Percentiles rank a stretch among this genome's conserved stretches.
These are phyloP conservation scores for Fusarium sp. DNA, from an alignment of 2,329 filamentous ascomycete species.

Conservation along the genomic window DNA sequence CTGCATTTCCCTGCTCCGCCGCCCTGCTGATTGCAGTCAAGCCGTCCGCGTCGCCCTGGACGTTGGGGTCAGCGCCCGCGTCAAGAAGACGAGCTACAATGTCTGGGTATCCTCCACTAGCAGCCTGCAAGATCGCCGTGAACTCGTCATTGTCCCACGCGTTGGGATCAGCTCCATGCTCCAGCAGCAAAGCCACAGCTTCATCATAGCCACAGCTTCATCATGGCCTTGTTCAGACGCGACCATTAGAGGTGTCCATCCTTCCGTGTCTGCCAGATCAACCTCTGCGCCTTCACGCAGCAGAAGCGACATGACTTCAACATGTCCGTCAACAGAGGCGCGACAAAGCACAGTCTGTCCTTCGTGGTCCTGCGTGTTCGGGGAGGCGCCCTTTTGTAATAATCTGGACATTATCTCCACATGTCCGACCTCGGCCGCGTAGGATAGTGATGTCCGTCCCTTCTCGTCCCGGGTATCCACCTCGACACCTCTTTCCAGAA, in stretches of 20 bases:
- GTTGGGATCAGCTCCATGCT: not conserved
- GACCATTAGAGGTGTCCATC: not conserved
- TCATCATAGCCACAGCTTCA: not conserved
- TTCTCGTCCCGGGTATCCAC: rapidly evolving
- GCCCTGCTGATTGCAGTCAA: not conserved
- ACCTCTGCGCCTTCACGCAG: not conserved
- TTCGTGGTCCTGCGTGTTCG: not conserved
- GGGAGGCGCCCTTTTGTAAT: rapidly evolving
- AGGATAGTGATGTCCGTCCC: not conserved
- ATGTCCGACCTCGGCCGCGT: rapidly evolving
- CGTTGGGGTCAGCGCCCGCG: not conserved
- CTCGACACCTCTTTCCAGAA: no score
- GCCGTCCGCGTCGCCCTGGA: rapidly evolving
- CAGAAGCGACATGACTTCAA: not conserved
- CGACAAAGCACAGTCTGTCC: not conserved
- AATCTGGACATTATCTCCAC: not conserved
- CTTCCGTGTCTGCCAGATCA: not conserved
- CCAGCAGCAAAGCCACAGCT: not conserved
- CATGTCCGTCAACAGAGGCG: not conserved
- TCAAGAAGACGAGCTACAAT: rapidly evolving
- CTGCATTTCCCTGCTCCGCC: rapidly evolving
- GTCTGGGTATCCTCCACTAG: rapidly evolving
- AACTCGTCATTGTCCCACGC: no score
- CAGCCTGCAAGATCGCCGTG: not conserved
- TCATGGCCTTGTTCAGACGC: not conserved